These are phyloP conservation scores for Candida koratica DNA, from an alignment of 805 yeast species.

Conservation along the genomic window DNA sequence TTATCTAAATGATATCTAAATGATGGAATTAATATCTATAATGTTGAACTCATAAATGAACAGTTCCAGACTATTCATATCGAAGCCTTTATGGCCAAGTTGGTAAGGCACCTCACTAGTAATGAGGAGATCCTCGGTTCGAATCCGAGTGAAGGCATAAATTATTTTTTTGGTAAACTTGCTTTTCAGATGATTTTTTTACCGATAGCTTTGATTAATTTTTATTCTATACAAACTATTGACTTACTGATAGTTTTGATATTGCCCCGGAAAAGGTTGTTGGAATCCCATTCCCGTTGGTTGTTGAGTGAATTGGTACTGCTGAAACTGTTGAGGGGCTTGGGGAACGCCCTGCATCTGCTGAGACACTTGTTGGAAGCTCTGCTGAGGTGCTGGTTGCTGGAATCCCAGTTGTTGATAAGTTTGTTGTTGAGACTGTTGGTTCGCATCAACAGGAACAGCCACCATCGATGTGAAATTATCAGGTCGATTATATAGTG, in stretches of 20 bases:
- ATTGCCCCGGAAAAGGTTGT: conserved; percentile 11
- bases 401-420: conserved; percentile 11
- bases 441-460: conserved; percentile 16
- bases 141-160: conserved; percentile 30
- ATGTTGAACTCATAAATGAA: too few species aligned
- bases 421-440: conserved; percentile 15
- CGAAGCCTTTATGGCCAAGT: conserved; percentile 32
- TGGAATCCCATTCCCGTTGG: conserved; percentile 18
- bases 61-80: too few species aligned
- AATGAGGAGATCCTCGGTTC: conserved; percentile 32
- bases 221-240: conserved; percentile 7
- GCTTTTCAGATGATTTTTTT: neutral
- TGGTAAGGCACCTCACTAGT: conserved; percentile 35
- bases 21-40: too few species aligned
- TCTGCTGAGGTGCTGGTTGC: conserved; percentile 12
- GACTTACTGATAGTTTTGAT: conserved; percentile 9
- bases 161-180: conserved; percentile 13
- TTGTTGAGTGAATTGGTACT: conserved; percentile 14
- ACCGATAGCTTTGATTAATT: neutral
- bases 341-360: conserved; percentile 6
- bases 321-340: conserved; percentile 12
- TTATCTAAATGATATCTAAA: too few species aligned
- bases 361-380: neutral
- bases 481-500: conserved; percentile 41
- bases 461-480: conserved; percentile 26